phyloP scores from a whole-genome alignment of 345 rosid species.

The Abelmoschus esculentus region DNA sequence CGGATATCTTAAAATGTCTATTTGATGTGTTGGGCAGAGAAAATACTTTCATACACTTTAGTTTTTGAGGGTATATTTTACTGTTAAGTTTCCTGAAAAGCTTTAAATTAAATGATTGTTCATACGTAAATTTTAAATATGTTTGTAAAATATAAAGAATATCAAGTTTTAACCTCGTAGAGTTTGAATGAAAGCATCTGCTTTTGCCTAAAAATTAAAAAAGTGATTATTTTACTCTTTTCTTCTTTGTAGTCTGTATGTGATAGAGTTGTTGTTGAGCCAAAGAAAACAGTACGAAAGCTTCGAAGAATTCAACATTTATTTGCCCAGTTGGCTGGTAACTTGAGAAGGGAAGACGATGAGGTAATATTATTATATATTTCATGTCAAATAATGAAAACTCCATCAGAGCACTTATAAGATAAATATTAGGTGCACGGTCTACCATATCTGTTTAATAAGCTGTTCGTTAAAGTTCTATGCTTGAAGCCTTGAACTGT shows the following conservation, averaged over 20 bases:
- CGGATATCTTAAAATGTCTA: background rate
- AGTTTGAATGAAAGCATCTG: background rate
- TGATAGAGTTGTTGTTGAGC: conserved; percentile 47
- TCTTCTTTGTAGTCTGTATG: conserved; percentile 53
- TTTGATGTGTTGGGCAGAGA: background rate
- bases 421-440: background rate
- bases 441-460: background rate
- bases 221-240: background rate
- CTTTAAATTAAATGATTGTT: background rate
- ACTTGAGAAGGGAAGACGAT: conserved; percentile 68
- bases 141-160: background rate
- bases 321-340: conserved; percentile 62
- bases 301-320: conserved; percentile 78
- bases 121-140: background rate
- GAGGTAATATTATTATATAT: conserved; percentile 39
- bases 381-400: background rate
- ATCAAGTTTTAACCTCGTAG: background rate
- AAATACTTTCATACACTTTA: background rate
- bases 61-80: background rate
- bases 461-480: background rate
- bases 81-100: background rate
- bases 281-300: conserved; percentile 61
- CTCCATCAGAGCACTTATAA: background rate
- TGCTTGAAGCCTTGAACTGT: background rate
- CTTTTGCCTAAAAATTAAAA: background rate